Evolutionary conservation across 2,329 filamentous ascomycete species (phyloP).

Genomic region (Aureobasidium sp.): DNA sequence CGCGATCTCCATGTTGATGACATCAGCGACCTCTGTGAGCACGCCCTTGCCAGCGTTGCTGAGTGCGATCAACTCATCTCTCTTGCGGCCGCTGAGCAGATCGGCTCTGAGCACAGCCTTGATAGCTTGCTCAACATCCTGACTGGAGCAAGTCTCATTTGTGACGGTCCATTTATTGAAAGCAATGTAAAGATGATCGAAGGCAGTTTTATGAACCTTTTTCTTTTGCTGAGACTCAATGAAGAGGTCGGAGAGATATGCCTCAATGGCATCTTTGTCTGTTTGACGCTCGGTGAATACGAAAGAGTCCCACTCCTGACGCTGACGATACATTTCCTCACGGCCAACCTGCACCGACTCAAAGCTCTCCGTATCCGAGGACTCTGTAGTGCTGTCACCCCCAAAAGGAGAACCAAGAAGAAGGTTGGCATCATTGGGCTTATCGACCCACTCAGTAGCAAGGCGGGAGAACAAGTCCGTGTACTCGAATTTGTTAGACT

Average conservation of each 20-base stretch:
- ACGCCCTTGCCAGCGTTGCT: slow-evolving; percentile 40
- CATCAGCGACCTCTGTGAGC: slow-evolving; percentile 47
- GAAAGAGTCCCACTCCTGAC: slow-evolving; percentile 45
- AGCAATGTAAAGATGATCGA: slow-evolving; percentile 26
- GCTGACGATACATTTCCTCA: slow-evolving; percentile 37
- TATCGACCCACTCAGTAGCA: slow-evolving; percentile 43
- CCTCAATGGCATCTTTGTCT: slow-evolving; percentile 39
- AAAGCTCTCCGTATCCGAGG: slow-evolving; percentile 29
- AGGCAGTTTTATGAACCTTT: slow-evolving; percentile 19
- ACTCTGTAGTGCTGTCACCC: not conserved
- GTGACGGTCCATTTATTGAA: slow-evolving; percentile 22
- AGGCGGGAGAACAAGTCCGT: slow-evolving; percentile 41
- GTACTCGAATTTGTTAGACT: slow-evolving; percentile 39
- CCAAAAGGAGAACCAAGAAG: slow-evolving; percentile 14
- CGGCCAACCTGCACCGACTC: slow-evolving; percentile 33
- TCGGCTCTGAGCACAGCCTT: slow-evolving; percentile 44
- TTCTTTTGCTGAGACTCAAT: slow-evolving; percentile 17
- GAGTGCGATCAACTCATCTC: slow-evolving; percentile 44
- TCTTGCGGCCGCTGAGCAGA: slow-evolving; percentile 47
- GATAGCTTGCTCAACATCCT: slow-evolving; percentile 40
- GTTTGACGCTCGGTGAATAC: slow-evolving; percentile 47
- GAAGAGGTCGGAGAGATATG: slow-evolving; percentile 49
- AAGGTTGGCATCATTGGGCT: slow-evolving; percentile 22
- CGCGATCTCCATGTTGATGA: slow-evolving; percentile 50
- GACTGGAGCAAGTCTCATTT: slow-evolving; percentile 32